Evolutionary conservation across 2,329 filamentous ascomycete genomes (phyloP), one percentile per base, ranked within the genome.

Genomic region (Colletotrichum siamense): DNA sequence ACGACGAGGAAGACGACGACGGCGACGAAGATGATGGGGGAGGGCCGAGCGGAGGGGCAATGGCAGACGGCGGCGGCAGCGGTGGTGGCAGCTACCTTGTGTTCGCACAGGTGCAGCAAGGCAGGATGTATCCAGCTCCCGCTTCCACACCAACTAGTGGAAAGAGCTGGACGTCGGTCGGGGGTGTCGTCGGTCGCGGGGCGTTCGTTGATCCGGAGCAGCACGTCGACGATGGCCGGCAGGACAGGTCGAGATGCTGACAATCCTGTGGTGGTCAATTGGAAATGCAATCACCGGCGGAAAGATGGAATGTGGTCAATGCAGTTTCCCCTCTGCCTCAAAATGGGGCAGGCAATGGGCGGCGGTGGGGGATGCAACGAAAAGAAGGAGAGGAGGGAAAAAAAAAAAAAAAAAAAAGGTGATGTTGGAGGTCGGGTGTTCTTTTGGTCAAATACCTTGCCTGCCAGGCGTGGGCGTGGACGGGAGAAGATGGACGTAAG

Each of bases 41-140:
- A 26, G 62, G 44, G 69, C 73, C 52, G 69, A 73, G 69, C 69
- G 69, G 73, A 73, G 73, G 69, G 63, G 69, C 49, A 32, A 36
- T n/a, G 32, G 49, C 57, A 24, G 65, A 36, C 32, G 32, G 30
- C 30, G 30, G 57, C 13, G 10, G 49, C 32, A n/a, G 30, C 30
- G 30, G 57, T 22, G 10, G 49, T 39, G 18, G 49, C n/a, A 32
- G 34, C 26, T 15, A 18, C 24, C 8, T 67, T 63, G 52, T 22
- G 32, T 32, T 73, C 63, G 63, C 72, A 67, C 68, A 64, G 69
- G 30, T 63, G 55, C 55, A 52, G 34, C 34, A 39, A 39, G 44
- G n/a, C 44, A 49, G 73, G 69, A 73, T 61, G 8, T 59, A 44
- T 76, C 63, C 62, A 76, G 73, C 69, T 76, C 73, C 69, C 55